Conservation (phyloP, 176 grass and related monocot species). For the Cymbopogon citratus region DNA sequence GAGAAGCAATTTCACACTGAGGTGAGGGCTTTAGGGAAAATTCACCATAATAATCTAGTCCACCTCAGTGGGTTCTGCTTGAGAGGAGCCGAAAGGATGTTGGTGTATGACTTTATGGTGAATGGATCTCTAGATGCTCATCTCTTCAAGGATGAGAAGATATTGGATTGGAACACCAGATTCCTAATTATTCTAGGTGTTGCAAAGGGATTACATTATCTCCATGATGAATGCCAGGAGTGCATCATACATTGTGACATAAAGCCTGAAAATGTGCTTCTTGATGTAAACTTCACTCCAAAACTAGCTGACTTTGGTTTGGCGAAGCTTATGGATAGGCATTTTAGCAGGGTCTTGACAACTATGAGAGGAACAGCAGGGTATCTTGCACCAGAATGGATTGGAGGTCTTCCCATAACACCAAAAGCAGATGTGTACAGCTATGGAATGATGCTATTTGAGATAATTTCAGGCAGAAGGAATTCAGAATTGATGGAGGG, state of each 20-base stretch:
- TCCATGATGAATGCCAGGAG: neutral
- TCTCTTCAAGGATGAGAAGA: neutral
- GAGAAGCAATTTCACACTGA: constrained; percentile 42
- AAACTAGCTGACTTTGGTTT: constrained; percentile 46
- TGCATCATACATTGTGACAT: neutral
- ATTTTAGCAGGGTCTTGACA: constrained; percentile 34
- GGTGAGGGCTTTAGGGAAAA: constrained; percentile 33
- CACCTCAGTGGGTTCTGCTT: constrained; percentile 27
- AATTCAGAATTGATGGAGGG: neutral
- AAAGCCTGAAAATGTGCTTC: constrained; percentile 46
- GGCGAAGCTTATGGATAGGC: constrained; percentile 34
- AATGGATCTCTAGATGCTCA: constrained; percentile 31
- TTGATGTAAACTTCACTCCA: neutral
- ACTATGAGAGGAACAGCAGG: constrained; percentile 14
- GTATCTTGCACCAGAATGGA: constrained; percentile 18
- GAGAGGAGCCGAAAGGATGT: constrained; percentile 13
- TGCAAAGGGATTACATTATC: neutral
- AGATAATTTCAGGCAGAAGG: constrained; percentile 29
- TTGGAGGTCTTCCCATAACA: constrained; percentile 23
- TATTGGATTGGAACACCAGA: constrained; percentile 28
- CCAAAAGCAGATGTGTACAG: constrained; percentile 39
- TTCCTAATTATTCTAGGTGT: constrained; percentile 23
- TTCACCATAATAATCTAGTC: constrained; percentile 39
- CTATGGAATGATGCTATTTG: constrained; percentile 38
- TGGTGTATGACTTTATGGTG: constrained; percentile 38